Conservation (phyloP, 208 protist species). For the Trypanosoma brucei region DNA sequence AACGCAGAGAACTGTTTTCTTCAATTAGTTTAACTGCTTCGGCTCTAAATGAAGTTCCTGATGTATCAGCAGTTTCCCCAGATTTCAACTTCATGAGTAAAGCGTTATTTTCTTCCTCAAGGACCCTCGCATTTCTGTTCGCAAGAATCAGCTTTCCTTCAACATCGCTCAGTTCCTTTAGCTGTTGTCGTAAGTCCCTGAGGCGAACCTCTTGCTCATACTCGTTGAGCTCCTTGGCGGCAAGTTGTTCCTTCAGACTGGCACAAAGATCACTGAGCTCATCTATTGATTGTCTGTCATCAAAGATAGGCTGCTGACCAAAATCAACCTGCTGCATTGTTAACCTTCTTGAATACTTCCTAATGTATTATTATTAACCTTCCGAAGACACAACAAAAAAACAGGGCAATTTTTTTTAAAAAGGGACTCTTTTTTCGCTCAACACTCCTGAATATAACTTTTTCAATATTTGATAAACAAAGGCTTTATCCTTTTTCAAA, state of each 20-base stretch:
- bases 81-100: constrained; percentile 38
- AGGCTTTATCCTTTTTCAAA: too few species aligned
- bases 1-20: constrained; percentile 47
- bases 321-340: constrained; percentile 1
- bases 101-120: constrained; percentile 78
- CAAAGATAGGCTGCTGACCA: constrained; percentile 16
- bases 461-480: too few species aligned
- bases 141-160: constrained; percentile 65
- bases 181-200: constrained; percentile 41
- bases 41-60: constrained; percentile 8
- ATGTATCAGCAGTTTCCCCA: constrained; percentile 15
- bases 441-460: too few species aligned
- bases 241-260: constrained; percentile 34
- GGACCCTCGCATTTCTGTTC: constrained; percentile 64
- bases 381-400: not conserved
- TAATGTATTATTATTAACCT: not conserved
- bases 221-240: constrained; percentile 61
- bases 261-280: constrained; percentile 14
- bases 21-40: constrained; percentile 58
- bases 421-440: too few species aligned
- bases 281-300: constrained; percentile 20
- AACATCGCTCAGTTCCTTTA: constrained; percentile 46
- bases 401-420: not conserved
- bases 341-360: not conserved
- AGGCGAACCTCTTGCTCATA: constrained; percentile 68